A percentile compares a stretch with the other conserved stretches of the same genome.
Evolutionary conservation across 768 basidiomycete species (phyloP).

Genomic region (Grammothele lineata): DNA sequence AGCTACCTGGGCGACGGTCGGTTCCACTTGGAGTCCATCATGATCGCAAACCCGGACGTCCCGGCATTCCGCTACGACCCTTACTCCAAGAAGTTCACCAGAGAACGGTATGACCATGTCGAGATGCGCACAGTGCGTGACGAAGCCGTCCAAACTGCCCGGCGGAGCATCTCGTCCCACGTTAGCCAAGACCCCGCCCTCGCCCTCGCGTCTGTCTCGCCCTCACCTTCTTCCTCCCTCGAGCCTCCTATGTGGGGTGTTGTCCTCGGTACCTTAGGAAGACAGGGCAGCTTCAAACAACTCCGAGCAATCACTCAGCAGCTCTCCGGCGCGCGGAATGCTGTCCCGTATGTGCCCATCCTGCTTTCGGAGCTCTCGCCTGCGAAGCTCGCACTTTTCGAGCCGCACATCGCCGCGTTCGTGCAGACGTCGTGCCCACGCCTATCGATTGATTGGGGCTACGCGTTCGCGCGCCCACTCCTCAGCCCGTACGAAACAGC

Average conservation of each 20-base stretch:
- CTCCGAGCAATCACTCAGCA: constrained; percentile 78
- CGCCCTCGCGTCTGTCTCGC: constrained; percentile 1
- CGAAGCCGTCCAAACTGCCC: constrained; percentile 72
- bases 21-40: constrained; percentile 97
- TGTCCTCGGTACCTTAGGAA: constrained; percentile 87
- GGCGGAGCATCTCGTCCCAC: constrained; percentile 47
- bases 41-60: constrained; percentile 96
- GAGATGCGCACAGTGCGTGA: constrained; percentile 80
- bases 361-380: constrained; percentile 97
- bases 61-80: constrained; percentile 98
- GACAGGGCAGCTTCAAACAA: constrained; percentile 91
- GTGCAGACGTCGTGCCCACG: constrained; percentile 97
- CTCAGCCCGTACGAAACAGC: constrained; percentile 92
- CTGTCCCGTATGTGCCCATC: constrained; percentile 82
- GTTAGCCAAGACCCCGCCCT: constrained; percentile 1
- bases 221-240: constrained; percentile 10
- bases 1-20: constrained; percentile 98
- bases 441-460: constrained; percentile 97
- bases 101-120: constrained; percentile 84
- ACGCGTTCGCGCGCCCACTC: constrained; percentile 86
- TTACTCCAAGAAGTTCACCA: constrained; percentile 94
- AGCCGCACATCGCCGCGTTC: constrained; percentile 79
- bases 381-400: constrained; percentile 83
- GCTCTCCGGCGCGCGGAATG: constrained; percentile 45
- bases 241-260: constrained; percentile 73